Conservation (phyloP, 2,329 filamentous ascomycete species). For the Colletotrichum spinosum region DNA sequence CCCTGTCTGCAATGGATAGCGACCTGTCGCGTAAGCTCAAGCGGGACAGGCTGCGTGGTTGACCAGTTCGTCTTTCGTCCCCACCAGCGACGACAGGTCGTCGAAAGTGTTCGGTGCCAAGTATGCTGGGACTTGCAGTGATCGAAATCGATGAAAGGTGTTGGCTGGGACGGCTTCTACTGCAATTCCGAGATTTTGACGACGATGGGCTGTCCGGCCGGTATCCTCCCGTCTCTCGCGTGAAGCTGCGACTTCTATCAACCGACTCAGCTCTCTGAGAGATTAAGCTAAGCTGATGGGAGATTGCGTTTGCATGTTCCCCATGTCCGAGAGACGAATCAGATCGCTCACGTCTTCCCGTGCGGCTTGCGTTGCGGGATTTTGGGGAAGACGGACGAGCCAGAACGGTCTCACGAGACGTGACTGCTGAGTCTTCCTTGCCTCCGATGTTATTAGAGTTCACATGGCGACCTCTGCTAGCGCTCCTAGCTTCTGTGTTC, state of each 20-base stretch:
- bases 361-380: slow-evolving; percentile 50
- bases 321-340: slow-evolving; percentile 38
- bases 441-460: background rate
- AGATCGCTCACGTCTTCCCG: slow-evolving; percentile 39
- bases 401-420: background rate
- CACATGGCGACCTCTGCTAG: background rate
- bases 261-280: slow-evolving; percentile 42
- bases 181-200: slow-evolving; percentile 38
- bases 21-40: slow-evolving; percentile 1
- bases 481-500: background rate
- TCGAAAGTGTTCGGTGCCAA: slow-evolving; percentile 7
- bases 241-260: slow-evolving; percentile 24
- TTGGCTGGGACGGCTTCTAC: slow-evolving; percentile 29
- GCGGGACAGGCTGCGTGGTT: background rate
- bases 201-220: slow-evolving; percentile 27
- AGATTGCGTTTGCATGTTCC: slow-evolving; percentile 27
- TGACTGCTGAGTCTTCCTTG: background rate
- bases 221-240: background rate
- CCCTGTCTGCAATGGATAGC: background rate
- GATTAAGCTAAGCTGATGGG: slow-evolving; percentile 42
- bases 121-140: slow-evolving; percentile 44
- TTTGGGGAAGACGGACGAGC: slow-evolving; percentile 47
- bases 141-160: slow-evolving; percentile 40
- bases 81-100: background rate
- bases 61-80: background rate